Conservation (phyloP, 345 rosid species). For the Barbarea vulgaris region DNA sequence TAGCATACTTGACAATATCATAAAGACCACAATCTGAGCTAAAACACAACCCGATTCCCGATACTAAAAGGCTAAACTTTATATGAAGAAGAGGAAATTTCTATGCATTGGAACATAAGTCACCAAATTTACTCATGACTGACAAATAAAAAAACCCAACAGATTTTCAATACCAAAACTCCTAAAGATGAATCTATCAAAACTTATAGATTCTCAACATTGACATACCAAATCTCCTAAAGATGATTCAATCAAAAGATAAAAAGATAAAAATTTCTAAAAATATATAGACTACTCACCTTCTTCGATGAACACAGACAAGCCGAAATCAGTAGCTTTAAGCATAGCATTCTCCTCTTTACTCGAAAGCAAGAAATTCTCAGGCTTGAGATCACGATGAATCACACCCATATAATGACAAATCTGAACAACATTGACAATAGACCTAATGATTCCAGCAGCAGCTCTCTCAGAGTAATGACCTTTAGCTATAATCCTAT, state of each 20-base stretch:
- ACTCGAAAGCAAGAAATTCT: slow-evolving; percentile 78
- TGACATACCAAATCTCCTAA: background rate
- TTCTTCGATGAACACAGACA: slow-evolving; percentile 84
- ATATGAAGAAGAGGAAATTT: background rate
- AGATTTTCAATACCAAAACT: background rate
- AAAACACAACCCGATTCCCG: background rate
- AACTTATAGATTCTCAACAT: background rate
- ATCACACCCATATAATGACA: slow-evolving; percentile 92
- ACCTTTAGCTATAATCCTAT: slow-evolving; percentile 74
- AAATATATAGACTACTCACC: slow-evolving; percentile 41
- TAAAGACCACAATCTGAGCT: background rate
- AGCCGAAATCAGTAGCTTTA: slow-evolving; percentile 86
- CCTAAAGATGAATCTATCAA: too few species aligned
- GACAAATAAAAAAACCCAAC: too few species aligned
- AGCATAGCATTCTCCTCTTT: slow-evolving; percentile 64
- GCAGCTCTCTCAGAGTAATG: slow-evolving; percentile 86
- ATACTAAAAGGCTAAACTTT: background rate
- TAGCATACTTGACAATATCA: background rate
- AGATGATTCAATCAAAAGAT: background rate
- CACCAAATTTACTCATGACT: background rate
- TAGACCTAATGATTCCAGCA: slow-evolving; percentile 58
- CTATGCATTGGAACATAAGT: background rate
- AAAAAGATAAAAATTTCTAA: background rate
- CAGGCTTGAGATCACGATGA: slow-evolving; percentile 92
- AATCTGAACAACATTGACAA: slow-evolving; percentile 75